Percentiles rank a stretch among this genome's conserved stretches.
These are phyloP conservation scores for Paspalum vaginatum DNA, from an alignment of 176 grass and related monocot species.

Conservation along the genomic window DNA sequence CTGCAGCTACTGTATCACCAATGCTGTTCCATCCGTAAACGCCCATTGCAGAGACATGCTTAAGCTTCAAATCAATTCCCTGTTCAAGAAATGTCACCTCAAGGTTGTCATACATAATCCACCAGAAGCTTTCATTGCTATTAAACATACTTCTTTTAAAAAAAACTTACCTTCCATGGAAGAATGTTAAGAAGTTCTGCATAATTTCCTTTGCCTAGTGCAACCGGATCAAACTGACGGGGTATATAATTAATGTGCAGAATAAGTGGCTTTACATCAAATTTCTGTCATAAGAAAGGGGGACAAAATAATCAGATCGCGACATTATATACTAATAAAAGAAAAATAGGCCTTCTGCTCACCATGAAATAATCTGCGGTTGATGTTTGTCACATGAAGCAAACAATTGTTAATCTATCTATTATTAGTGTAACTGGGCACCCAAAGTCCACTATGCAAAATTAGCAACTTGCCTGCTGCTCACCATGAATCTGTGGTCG, in stretches of 20 bases:
- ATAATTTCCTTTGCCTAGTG: conserved; percentile 93
- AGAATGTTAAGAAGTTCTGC: conserved; percentile 98
- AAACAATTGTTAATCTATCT: no score
- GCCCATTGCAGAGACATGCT: conserved; percentile 90
- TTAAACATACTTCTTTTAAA: not conserved
- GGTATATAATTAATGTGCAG: conserved; percentile 95
- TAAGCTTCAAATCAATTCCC: conserved; percentile 98
- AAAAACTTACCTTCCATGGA: conserved; percentile 82
- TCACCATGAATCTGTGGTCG: conserved; percentile 2
- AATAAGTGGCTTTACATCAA: conserved; percentile 77
- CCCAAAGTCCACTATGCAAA: no score
- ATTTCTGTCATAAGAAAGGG: conserved; percentile 78
- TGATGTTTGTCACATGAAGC: no score
- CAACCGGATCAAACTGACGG: conserved; percentile 81
- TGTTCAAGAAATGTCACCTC: conserved; percentile 39
- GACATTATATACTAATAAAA: conserved; percentile 22
- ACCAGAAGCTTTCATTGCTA: not conserved
- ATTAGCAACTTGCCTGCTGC: no score
- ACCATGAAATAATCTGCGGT: no score
- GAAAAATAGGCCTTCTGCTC: no score
- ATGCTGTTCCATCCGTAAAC: conserved; percentile 94
- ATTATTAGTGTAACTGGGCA: no score
- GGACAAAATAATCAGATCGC: conserved; percentile 31
- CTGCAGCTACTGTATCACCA: conserved; percentile 79
- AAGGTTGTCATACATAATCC: conserved; percentile 9